Evolutionary conservation across 2,329 filamentous ascomycete species (phyloP).

Genomic region (Fusarium sp.): DNA sequence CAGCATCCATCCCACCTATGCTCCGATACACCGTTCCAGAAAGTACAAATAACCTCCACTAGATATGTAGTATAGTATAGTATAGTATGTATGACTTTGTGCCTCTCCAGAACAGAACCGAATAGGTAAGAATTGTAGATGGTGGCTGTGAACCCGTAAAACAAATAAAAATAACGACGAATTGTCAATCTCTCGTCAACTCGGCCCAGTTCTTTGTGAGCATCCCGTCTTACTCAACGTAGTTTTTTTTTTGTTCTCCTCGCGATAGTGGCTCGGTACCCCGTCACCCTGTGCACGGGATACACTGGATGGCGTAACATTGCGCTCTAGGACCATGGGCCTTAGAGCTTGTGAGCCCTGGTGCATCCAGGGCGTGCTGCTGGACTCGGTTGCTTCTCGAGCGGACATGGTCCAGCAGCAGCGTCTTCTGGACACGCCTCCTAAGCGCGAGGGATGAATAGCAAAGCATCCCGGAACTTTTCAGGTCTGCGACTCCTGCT

Average conservation of each 20-base stretch:
- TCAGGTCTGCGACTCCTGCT: not conserved
- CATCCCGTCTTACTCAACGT: not conserved
- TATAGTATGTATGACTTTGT: not conserved
- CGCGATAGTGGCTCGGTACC: not conserved
- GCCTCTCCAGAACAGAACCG: not conserved
- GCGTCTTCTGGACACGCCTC: not conserved
- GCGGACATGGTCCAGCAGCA: not conserved
- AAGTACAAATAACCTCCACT: not conserved
- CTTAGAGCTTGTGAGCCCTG: not conserved
- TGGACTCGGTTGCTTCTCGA: not conserved
- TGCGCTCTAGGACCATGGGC: not conserved
- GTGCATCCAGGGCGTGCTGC: not conserved
- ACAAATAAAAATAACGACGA: conserved; percentile 9
- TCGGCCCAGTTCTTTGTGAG: not conserved
- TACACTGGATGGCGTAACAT: not conserved
- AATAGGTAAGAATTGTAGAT: not conserved
- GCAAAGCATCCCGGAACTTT: not conserved
- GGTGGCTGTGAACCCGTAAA: conserved; percentile 6
- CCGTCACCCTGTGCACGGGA: not conserved
- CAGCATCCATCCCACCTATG: not conserved
- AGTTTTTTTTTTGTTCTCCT: not conserved
- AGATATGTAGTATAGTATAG: not conserved
- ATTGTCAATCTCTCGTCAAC: conserved; percentile 4
- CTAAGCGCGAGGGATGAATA: not conserved
- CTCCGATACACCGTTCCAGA: not conserved